phyloP scores from a whole-genome alignment of 208 protist genomes.

The Vickermania spadyakhi region DNA sequence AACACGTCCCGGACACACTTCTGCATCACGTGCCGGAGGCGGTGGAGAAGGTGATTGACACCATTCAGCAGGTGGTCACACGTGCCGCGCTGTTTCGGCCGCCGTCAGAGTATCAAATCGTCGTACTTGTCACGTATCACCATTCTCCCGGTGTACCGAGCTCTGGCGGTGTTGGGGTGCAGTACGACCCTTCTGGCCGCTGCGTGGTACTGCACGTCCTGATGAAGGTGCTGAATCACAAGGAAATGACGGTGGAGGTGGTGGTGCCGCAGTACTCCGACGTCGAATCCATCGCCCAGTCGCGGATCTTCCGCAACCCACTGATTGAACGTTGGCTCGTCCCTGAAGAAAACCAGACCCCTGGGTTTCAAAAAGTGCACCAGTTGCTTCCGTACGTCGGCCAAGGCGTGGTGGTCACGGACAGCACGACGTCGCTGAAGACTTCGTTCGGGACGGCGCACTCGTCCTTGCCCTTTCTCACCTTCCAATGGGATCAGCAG shows the following conservation, averaged over 20 bases:
- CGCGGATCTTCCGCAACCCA: slow-evolving; percentile 74
- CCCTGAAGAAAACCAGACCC: slow-evolving; percentile 24
- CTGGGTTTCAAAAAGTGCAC: slow-evolving; percentile 32
- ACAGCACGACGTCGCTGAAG: neutral
- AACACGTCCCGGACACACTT: slow-evolving; percentile 48
- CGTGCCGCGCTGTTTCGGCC: neutral
- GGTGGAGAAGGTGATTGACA: slow-evolving; percentile 50
- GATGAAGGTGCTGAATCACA: slow-evolving; percentile 19
- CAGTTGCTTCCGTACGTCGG: slow-evolving; percentile 20
- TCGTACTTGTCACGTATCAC: neutral
- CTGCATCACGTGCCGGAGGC: slow-evolving; percentile 77
- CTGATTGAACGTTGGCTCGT: slow-evolving; percentile 79
- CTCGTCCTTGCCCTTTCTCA: slow-evolving; percentile 13
- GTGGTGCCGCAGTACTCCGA: slow-evolving; percentile 38
- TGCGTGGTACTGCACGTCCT: slow-evolving; percentile 45
- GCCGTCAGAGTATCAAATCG: neutral
- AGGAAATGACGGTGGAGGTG: slow-evolving; percentile 44
- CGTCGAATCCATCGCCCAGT: slow-evolving; percentile 56
- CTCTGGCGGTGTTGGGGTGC: slow-evolving; percentile 10
- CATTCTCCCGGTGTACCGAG: neutral
- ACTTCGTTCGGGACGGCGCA: too few species aligned
- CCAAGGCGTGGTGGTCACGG: neutral
- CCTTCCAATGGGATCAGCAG: slow-evolving; percentile 65
- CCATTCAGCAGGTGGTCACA: slow-evolving; percentile 33
- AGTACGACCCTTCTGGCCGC: slow-evolving; percentile 62